A percentile compares a stretch with the other conserved stretches of the same genome.
Conservation (phyloP, 768 basidiomycete species). For the Termitomyces sp. region DNA sequence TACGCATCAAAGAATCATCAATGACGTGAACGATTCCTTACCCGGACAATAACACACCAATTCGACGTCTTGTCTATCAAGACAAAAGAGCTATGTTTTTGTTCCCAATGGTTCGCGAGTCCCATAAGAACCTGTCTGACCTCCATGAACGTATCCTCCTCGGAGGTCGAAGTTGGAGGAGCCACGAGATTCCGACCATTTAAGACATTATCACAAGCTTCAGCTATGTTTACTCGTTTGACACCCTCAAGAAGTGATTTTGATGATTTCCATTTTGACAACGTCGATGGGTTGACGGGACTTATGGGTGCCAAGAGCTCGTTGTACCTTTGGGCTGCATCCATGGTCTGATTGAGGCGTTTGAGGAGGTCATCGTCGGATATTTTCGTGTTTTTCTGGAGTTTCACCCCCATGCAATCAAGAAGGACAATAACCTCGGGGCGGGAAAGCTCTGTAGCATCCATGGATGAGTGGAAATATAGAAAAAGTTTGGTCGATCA, state of each 20-base stretch:
- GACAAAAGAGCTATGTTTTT: conserved; percentile 14
- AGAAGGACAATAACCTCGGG: conserved; percentile 14
- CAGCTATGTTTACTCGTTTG: conserved; percentile 15
- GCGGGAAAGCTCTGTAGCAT: conserved; percentile 6
- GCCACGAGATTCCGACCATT: conserved; percentile 5
- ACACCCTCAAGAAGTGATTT: conserved; percentile 15
- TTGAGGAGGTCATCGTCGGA: conserved; percentile 18
- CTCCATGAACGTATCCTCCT: conserved; percentile 26
- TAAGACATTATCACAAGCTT: conserved; percentile 11
- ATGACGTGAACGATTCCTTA: conserved; percentile 4
- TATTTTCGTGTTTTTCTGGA: conserved; percentile 24
- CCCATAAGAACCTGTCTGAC: conserved; percentile 20
- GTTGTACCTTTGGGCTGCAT: conserved; percentile 21
- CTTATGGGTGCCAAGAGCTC: conserved; percentile 13
- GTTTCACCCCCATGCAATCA: conserved; percentile 21
- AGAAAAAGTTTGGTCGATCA: not conserved
- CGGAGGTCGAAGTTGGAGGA: conserved; percentile 10
- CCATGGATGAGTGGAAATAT: conserved; percentile 1
- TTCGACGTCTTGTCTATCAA: conserved; percentile 14
- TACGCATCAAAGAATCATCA: not conserved
- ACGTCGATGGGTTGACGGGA: conserved; percentile 8
- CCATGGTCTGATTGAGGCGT: conserved; percentile 17
- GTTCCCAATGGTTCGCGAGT: conserved; percentile 15
- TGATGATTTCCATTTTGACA: conserved; percentile 12
- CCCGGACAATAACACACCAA: conserved; percentile 21